phyloP scores from a whole-genome alignment of 495 filamentous ascomycete species.

The Hypomontagnella submonticulosa region DNA sequence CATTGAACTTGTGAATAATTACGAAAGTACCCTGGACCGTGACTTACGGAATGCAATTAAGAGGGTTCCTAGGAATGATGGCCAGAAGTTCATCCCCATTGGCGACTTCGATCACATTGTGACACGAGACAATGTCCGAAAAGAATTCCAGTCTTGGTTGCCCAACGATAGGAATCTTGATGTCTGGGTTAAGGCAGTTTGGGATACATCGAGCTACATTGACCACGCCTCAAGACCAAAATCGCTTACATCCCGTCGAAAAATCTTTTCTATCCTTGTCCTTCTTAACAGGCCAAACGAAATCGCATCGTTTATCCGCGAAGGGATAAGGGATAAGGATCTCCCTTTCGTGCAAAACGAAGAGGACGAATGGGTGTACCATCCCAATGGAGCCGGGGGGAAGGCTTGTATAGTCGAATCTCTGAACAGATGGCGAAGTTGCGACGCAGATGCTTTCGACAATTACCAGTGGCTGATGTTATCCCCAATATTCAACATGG shows the following conservation, averaged over 20 bases:
- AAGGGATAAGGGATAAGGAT: slow-evolving; percentile 18
- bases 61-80: too few species aligned
- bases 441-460: slow-evolving; percentile 21
- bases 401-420: background rate
- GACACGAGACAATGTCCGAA: too few species aligned
- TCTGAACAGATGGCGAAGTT: background rate
- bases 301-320: slow-evolving; percentile 13
- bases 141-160: too few species aligned
- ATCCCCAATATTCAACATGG: slow-evolving; percentile 34
- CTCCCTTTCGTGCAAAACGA: slow-evolving; percentile 5
- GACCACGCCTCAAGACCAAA: too few species aligned
- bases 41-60: too few species aligned
- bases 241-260: slow-evolving; percentile 9
- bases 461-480: slow-evolving; percentile 32
- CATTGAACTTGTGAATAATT: too few species aligned
- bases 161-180: too few species aligned
- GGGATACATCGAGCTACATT: too few species aligned
- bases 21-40: too few species aligned
- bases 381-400: background rate
- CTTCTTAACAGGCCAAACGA: background rate
- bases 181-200: too few species aligned
- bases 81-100: too few species aligned
- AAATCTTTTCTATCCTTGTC: slow-evolving; percentile 9
- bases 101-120: too few species aligned
- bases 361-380: background rate